phyloP scores from a whole-genome alignment of 73 alveolate species.

The Paramecium sexaurelia region DNA sequence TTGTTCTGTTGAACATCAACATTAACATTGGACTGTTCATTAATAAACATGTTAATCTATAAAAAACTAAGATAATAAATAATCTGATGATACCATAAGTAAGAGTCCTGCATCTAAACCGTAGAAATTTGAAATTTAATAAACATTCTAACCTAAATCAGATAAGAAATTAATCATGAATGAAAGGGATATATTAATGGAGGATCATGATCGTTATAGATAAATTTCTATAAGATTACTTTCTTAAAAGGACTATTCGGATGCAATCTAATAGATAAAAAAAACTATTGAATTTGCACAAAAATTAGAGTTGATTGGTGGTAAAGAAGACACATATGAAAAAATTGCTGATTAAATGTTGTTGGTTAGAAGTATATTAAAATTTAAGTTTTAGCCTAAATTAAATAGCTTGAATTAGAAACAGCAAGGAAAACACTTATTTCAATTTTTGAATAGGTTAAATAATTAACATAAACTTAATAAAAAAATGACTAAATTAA shows the following conservation, averaged over 20 bases:
- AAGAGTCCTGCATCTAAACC: slow-evolving; percentile 39
- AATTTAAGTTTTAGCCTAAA: neutral
- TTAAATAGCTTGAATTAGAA: slow-evolving; percentile 7
- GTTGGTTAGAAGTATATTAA: neutral
- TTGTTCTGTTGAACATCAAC: slow-evolving; percentile 48
- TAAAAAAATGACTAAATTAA: neutral
- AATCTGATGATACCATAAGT: neutral
- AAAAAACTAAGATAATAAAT: neutral
- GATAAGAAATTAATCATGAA: slow-evolving; percentile 29
- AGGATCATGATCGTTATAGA: slow-evolving; percentile 57
- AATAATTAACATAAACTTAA: neutral
- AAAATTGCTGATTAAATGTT: slow-evolving; percentile 12
- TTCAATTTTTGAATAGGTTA: neutral
- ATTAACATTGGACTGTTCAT: slow-evolving; percentile 30
- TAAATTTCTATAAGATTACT: slow-evolving; percentile 30
- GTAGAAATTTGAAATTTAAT: neutral
- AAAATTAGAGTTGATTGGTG: slow-evolving; percentile 20
- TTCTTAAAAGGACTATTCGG: slow-evolving; percentile 23
- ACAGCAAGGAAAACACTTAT: neutral
- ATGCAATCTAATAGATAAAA: neutral
- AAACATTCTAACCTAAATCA: neutral
- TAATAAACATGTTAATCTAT: neutral
- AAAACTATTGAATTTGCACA: slow-evolving; percentile 5
- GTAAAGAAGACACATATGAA: slow-evolving; percentile 7
- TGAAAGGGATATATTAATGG: slow-evolving; percentile 21